Evolutionary conservation across 371 early-diverging fungal genomes (phyloP).

Genomic region (Furculomyces boomerangus): DNA sequence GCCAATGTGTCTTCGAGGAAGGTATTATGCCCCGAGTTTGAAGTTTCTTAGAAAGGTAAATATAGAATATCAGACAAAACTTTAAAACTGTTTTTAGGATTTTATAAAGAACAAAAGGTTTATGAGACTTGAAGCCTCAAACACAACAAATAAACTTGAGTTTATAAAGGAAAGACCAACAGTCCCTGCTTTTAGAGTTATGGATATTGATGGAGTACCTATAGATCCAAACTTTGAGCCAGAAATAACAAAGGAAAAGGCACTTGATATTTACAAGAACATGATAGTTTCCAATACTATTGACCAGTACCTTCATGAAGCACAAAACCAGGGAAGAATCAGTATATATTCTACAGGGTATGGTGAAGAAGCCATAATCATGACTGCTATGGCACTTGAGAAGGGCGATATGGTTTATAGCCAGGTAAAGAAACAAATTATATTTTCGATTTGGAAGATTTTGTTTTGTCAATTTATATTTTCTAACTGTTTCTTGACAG

Average conservation of each 20-base stretch:
- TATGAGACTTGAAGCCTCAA: too few relatives aligned
- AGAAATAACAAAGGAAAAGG: constrained; percentile 51
- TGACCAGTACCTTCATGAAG: constrained; percentile 89
- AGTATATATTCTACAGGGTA: constrained; percentile 96
- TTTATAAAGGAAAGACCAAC: constrained; percentile 4
- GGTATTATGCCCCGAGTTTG: too few relatives aligned
- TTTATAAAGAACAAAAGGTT: too few relatives aligned
- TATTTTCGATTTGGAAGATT: neutral
- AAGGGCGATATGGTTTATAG: constrained; percentile 78
- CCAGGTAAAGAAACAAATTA: too few relatives aligned
- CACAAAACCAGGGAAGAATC: constrained; percentile 95
- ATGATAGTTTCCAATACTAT: constrained; percentile 80
- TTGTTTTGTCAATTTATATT: neutral
- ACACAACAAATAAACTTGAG: neutral
- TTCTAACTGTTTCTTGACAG: constrained; percentile 7
- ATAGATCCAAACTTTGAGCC: constrained; percentile 56
- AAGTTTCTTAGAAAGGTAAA: too few relatives aligned
- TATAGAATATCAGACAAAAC: too few relatives aligned
- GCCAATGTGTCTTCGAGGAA: too few relatives aligned
- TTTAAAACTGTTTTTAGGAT: too few relatives aligned
- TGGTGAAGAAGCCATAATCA: constrained; percentile 91
- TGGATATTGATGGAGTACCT: constrained; percentile 74
- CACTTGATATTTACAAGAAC: constrained; percentile 52
- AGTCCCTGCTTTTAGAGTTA: constrained; percentile 80
- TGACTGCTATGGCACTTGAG: constrained; percentile 72